phyloP scores from a whole-genome alignment of 1,284 basidiomycete species.

The Ustilago esculenta region DNA sequence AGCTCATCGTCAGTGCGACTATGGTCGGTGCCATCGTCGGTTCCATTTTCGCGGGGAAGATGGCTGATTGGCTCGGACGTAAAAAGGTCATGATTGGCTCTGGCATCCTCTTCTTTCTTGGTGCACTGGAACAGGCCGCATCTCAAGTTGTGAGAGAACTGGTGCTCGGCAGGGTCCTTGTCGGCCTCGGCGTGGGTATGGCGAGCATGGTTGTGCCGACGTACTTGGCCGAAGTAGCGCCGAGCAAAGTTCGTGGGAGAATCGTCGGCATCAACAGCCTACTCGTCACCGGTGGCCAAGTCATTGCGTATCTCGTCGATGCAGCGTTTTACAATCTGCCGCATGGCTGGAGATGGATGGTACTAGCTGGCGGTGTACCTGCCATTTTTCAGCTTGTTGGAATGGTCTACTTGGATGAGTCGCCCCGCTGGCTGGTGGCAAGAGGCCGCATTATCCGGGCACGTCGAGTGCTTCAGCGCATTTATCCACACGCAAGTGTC shows the following conservation, averaged over 20 bases:
- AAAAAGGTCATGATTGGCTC: constrained; percentile 55
- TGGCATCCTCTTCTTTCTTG: constrained; percentile 55
- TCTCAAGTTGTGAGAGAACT: constrained; percentile 56
- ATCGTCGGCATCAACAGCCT: constrained; percentile 57
- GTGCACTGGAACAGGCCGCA: constrained; percentile 57
- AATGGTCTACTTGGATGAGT: constrained; percentile 58
- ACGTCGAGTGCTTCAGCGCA: constrained; percentile 45
- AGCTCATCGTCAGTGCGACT: constrained; percentile 57
- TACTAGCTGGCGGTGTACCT: constrained; percentile 49
- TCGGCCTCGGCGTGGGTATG: constrained; percentile 58
- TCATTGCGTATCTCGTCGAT: constrained; percentile 54
- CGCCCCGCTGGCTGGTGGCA: constrained; percentile 55
- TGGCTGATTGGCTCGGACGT: constrained; percentile 53
- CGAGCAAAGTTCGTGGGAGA: constrained; percentile 49
- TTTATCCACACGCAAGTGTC: constrained; percentile 50
- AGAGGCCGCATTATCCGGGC: constrained; percentile 45
- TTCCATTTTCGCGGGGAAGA: constrained; percentile 43
- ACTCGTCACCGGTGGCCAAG: constrained; percentile 62
- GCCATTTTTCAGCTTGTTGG: constrained; percentile 56
- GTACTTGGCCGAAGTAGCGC: constrained; percentile 57
- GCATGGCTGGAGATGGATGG: constrained; percentile 63
- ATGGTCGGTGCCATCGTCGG: constrained; percentile 60
- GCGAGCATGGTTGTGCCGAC: constrained; percentile 55
- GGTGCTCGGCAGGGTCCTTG: constrained; percentile 53
- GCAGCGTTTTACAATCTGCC: constrained; percentile 55